These are phyloP conservation scores for Thinopyrum elongatum DNA, from an alignment of 176 grass and related monocot genomes.

Conservation along the genomic window DNA sequence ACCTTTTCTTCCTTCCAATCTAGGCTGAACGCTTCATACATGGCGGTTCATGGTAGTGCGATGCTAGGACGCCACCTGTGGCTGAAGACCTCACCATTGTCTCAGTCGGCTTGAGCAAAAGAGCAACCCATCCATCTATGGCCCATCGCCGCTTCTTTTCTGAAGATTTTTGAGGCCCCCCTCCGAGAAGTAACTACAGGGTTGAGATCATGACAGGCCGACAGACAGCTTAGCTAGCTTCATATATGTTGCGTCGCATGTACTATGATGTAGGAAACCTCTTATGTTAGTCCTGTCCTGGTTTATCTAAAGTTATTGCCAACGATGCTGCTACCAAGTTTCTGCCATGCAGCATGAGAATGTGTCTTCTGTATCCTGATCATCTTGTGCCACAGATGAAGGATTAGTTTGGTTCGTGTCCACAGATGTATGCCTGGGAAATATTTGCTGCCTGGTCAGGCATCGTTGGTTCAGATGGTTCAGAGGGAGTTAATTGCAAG, in stretches of 20 bases:
- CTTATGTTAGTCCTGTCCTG: neutral
- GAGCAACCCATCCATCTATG: neutral
- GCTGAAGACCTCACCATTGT: slow-evolving; percentile 73
- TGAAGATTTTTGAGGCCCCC: neutral
- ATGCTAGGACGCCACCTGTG: slow-evolving; percentile 86
- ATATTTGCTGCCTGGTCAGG: no score
- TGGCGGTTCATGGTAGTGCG: slow-evolving; percentile 70
- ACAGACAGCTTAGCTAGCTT: slow-evolving; percentile 3
- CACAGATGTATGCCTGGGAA: no score
- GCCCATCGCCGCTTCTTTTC: neutral
- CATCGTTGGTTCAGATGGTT: no score
- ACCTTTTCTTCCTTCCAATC: slow-evolving; percentile 3
- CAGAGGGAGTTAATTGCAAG: no score
- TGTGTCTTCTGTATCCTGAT: neutral
- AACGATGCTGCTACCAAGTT: neutral
- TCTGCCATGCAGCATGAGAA: neutral
- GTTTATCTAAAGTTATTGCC: neutral
- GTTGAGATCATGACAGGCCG: neutral
- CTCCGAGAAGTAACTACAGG: neutral
- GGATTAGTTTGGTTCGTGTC: no score
- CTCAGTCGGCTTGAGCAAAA: slow-evolving; percentile 28
- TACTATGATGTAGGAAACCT: neutral
- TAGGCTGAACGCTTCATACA: slow-evolving; percentile 88
- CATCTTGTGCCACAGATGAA: neutral
- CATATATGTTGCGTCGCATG: slow-evolving; percentile 9